Conservation (phyloP, 2,329 filamentous ascomycete species). For the Setomelanomma holmii region DNA sequence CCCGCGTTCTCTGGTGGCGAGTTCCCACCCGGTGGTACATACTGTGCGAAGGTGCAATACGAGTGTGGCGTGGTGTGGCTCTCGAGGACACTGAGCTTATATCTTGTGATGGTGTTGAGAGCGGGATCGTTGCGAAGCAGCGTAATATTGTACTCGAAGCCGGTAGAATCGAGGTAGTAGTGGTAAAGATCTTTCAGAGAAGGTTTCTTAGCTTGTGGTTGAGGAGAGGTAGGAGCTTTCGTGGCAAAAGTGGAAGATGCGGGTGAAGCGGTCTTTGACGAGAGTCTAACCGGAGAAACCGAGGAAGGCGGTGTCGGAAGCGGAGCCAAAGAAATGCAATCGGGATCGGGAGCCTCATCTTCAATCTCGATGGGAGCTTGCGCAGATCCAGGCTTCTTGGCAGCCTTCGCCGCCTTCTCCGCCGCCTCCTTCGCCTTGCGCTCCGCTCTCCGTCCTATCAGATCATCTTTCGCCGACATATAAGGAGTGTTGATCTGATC, state of each 20-base stretch:
- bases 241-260: slow-evolving; percentile 5
- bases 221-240: background rate
- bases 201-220: slow-evolving; percentile 19
- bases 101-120: slow-evolving; percentile 64
- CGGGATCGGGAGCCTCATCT: background rate
- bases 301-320: background rate
- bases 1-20: background rate
- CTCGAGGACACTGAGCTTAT: slow-evolving; percentile 43
- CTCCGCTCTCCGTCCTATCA: slow-evolving; percentile 29
- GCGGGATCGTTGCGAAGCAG: slow-evolving; percentile 62
- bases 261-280: slow-evolving; percentile 1
- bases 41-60: slow-evolving; percentile 40
- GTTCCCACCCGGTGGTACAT: slow-evolving; percentile 22
- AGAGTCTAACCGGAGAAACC: background rate
- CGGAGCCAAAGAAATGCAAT: background rate
- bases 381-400: slow-evolving; percentile 4
- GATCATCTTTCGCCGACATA: slow-evolving; percentile 27
- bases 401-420: slow-evolving; percentile 12
- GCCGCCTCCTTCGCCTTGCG: slow-evolving; percentile 20
- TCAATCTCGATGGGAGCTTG: slow-evolving; percentile 2
- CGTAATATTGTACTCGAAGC: slow-evolving; percentile 69
- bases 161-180: slow-evolving; percentile 67
- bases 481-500: slow-evolving; percentile 9
- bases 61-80: slow-evolving; percentile 38
- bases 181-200: slow-evolving; percentile 61